Conservation (phyloP, 2,329 filamentous ascomycete species). For the Tolypocladium ovalisporum region DNA sequence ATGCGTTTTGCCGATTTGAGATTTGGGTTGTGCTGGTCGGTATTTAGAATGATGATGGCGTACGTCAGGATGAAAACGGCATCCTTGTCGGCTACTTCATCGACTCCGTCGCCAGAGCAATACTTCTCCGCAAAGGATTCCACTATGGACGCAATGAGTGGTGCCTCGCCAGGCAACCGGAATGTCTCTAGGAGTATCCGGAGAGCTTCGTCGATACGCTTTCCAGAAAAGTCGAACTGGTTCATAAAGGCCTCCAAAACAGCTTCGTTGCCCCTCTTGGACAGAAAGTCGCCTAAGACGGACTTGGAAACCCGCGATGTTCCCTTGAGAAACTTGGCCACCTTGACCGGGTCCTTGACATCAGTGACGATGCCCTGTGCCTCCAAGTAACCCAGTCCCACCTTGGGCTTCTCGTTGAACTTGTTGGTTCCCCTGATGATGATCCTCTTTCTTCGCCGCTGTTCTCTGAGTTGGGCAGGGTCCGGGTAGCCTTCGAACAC, state of each 20-base stretch:
- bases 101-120: constrained; percentile 55
- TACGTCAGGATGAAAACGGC: constrained; percentile 86
- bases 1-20: constrained; percentile 71
- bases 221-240: constrained; percentile 77
- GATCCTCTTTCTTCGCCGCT: constrained; percentile 70
- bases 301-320: constrained; percentile 86
- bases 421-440: constrained; percentile 82
- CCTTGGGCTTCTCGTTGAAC: constrained; percentile 93
- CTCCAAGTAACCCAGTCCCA: constrained; percentile 74
- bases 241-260: constrained; percentile 76
- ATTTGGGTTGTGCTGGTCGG: constrained; percentile 93
- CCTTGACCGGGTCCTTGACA: constrained; percentile 59
- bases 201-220: constrained; percentile 83
- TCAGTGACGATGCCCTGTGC: constrained; percentile 78
- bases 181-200: constrained; percentile 83
- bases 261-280: constrained; percentile 80
- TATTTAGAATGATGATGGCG: constrained; percentile 95
- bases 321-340: constrained; percentile 79
- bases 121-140: constrained; percentile 82
- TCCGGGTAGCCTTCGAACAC: constrained; percentile 55
- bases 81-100: constrained; percentile 74
- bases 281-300: constrained; percentile 82
- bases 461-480: constrained; percentile 51
- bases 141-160: constrained; percentile 86
- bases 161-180: constrained; percentile 84